Base-by-base conservation (phyloP, 2,329 filamentous ascomycete genomes). In the Colletotrichum lentis region DNA sequence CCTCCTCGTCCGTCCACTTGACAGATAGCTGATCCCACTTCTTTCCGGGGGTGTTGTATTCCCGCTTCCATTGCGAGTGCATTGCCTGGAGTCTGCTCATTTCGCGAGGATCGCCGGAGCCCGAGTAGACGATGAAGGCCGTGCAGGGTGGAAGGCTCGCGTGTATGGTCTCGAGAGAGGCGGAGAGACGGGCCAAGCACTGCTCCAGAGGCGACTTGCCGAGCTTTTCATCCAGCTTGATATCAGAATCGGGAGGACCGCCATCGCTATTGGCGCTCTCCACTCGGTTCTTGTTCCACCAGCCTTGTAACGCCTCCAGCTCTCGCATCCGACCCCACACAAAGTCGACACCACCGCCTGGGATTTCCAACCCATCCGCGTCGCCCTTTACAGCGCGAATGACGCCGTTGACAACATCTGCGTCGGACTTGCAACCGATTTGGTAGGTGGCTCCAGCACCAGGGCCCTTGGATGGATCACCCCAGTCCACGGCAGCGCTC, bases 401-500 rank as follows among this genome's bases (percentile, higher is more conserved):
- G 22, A 90, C 76, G 64, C 82, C 84, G 6, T 80, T 76, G 46
- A 83, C 79, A 12, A 88, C 86, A 16, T 90, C 86, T 44, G 88
- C 85, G 75, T 90, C 88, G 50, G 82, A 84, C 49, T 78, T 80
- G 76, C 88, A 90, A 18, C 84, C 84, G 49, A 90, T 83, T 43
- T 84, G 80, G 70, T 85, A 80, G 4, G 83, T 87, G 4, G 88
- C 86, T 50, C 85, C 85, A 52, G 80, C 82, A 56, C 86, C 86
- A 5, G 83, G 81, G 18, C 86, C 87, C 73, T 85, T 85, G 61
- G 81, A 81, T 16, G 92, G 91, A 69, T 94, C 91, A 58, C 94
- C 95, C 91, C 95, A 97, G 79, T 99, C 96, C 24, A 98, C 86
- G 39, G 96, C 88, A 1, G 91, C 92, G 67, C 89, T 91, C 0